Evolutionary conservation across 345 rosid species (phyloP).

Genomic region (Populus davidiana): DNA sequence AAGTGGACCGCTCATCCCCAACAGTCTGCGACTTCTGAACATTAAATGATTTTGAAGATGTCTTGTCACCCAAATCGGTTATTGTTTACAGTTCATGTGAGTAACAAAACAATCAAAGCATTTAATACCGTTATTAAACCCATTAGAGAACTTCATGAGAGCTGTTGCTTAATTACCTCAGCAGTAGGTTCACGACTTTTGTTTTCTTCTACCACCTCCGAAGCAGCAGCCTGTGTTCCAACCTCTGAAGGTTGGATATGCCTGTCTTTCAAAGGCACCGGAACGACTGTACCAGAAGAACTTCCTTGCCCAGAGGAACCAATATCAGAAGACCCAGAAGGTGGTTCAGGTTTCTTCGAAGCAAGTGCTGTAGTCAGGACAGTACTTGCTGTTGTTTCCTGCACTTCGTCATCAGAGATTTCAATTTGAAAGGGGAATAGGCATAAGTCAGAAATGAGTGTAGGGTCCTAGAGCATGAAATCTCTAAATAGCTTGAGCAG

Average conservation of each 20-base stretch:
- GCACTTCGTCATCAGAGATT: conserved; percentile 18
- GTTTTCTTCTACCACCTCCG: conserved; percentile 34
- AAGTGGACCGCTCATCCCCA: conserved; percentile 24
- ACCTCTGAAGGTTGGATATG: conserved; percentile 35
- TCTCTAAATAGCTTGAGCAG: conserved; percentile 1
- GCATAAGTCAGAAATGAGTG: neutral
- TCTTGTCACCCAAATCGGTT: conserved; percentile 16
- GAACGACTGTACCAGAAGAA: conserved; percentile 44
- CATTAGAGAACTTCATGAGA: conserved; percentile 8
- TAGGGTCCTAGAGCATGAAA: neutral
- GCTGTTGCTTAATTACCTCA: conserved; percentile 33
- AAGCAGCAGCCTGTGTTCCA: conserved; percentile 17
- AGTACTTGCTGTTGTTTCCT: conserved; percentile 72
- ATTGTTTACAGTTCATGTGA: conserved; percentile 24
- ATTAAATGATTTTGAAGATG: conserved; percentile 30
- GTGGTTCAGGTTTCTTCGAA: conserved; percentile 48
- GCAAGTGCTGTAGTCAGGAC: conserved; percentile 74
- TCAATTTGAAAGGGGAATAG: neutral
- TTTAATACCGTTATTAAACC: neutral
- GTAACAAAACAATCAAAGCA: neutral
- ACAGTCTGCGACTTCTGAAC: conserved; percentile 13
- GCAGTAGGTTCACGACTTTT: conserved; percentile 19
- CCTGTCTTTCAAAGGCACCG: conserved; percentile 26
- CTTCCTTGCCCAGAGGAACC: conserved; percentile 35
- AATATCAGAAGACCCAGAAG: conserved; percentile 40